These are phyloP conservation scores for Chrysochromulina parva DNA, from an alignment of 78 protist genomes.

Conservation along the genomic window DNA sequence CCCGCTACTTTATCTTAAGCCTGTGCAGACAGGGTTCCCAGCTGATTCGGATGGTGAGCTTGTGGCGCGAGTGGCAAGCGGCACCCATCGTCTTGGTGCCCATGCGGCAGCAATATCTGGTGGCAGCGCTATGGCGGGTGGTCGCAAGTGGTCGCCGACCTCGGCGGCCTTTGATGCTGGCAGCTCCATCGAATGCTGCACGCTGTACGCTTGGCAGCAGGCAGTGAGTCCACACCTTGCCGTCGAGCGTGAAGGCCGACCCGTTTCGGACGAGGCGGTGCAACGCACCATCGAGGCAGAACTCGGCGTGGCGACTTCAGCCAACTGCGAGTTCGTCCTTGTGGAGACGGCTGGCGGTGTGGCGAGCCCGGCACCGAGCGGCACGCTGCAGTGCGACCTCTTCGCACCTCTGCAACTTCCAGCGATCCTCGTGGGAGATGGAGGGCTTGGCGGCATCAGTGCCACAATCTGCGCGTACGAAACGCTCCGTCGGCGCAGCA, in stretches of 20 bases:
- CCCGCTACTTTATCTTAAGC: conserved; percentile 44
- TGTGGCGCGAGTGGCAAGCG: background rate
- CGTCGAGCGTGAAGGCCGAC: conserved; percentile 12
- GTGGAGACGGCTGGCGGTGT: conserved; percentile 66
- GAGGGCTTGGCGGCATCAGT: conserved; percentile 59
- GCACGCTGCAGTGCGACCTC: conserved; percentile 57
- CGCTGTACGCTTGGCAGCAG: conserved; percentile 24
- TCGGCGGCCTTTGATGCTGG: too few relatives aligned
- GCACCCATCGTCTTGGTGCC: background rate
- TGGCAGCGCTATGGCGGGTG: too few relatives aligned
- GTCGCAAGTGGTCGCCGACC: background rate
- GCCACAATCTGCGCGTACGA: conserved; percentile 31
- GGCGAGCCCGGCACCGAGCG: conserved; percentile 39
- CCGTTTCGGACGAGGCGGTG: conserved; percentile 12
- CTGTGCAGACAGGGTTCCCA: conserved; percentile 64
- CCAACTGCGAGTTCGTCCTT: background rate
- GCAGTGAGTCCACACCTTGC: conserved; percentile 58
- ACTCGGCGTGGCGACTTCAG: background rate
- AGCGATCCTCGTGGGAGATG: conserved; percentile 62
- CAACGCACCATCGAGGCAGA: background rate
- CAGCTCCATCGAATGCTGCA: background rate
- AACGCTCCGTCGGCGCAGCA: too few relatives aligned
- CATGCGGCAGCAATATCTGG: background rate
- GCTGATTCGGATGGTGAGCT: conserved; percentile 47
- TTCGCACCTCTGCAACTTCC: conserved; percentile 40